A percentile compares a stretch with the other conserved stretches of the same genome.
Evolutionary conservation across 371 early-diverging fungal genomes (phyloP).

Genomic region (Apophysomyces ossiformis): DNA sequence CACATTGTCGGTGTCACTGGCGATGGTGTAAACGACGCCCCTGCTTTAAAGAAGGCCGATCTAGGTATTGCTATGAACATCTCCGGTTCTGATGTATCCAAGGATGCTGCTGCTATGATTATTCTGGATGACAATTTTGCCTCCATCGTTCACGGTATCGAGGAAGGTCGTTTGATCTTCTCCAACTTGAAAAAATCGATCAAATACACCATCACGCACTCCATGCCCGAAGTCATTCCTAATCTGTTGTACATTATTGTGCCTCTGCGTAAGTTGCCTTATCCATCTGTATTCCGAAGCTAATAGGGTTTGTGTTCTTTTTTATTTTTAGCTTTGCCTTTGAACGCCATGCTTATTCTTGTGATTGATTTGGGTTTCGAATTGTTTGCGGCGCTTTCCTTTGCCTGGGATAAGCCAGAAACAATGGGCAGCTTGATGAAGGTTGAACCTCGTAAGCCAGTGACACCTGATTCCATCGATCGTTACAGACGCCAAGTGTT

Average conservation of each 20-base stretch:
- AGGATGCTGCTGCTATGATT: constrained; percentile 98
- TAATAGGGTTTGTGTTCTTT: background rate
- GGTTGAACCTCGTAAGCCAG: constrained; percentile 88
- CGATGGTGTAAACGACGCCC: constrained; percentile 92
- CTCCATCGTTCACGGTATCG: constrained; percentile 85
- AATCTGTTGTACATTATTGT: constrained; percentile 85
- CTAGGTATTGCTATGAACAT: constrained; percentile 95
- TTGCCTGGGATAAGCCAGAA: constrained; percentile 95
- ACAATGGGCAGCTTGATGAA: constrained; percentile 79
- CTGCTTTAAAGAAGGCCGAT: constrained; percentile 74
- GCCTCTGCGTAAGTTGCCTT: constrained; percentile 65
- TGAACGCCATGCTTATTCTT: constrained; percentile 85
- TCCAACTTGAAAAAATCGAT: constrained; percentile 94
- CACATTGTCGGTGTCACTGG: constrained; percentile 75
- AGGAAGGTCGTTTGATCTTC: constrained; percentile 95
- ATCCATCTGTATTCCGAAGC: background rate
- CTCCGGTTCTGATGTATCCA: constrained; percentile 94
- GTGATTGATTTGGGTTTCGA: constrained; percentile 95
- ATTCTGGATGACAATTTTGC: constrained; percentile 96
- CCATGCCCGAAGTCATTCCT: constrained; percentile 83
- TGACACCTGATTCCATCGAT: constrained; percentile 73
- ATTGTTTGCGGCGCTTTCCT: constrained; percentile 82
- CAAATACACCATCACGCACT: constrained; percentile 91
- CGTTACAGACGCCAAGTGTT: constrained; percentile 61
- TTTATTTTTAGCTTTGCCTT: constrained; percentile 59